These are phyloP conservation scores for Rhodotorula sp. DNA, from an alignment of 1,284 basidiomycete genomes.

Conservation along the genomic window DNA sequence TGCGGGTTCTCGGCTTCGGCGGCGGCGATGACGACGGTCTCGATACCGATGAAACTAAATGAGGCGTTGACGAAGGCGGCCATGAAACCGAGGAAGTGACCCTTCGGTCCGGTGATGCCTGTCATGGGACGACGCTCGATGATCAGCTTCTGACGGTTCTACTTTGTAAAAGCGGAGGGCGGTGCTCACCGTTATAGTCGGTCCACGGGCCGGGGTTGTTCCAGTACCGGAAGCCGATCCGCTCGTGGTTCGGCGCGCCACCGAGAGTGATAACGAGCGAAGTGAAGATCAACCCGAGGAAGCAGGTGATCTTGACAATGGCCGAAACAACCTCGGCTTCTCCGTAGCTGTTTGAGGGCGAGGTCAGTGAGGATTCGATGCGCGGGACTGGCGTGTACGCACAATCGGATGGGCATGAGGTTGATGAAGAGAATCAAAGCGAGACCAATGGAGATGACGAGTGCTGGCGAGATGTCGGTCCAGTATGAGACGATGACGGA, in stretches of 20 bases:
- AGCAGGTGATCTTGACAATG: slow-evolving; percentile 28
- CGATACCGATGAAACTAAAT: slow-evolving; percentile 58
- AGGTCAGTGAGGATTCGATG: background rate
- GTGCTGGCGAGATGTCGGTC: slow-evolving; percentile 46
- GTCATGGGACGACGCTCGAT: background rate
- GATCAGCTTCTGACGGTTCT: no score
- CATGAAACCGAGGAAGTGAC: slow-evolving; percentile 51
- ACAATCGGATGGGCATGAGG: slow-evolving; percentile 25
- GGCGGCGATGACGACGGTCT: slow-evolving; percentile 73
- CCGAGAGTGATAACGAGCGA: slow-evolving; percentile 59
- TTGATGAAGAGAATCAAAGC: slow-evolving; percentile 34
- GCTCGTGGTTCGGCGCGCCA: slow-evolving; percentile 62
- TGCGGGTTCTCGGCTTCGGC: slow-evolving; percentile 51
- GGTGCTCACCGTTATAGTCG: slow-evolving; percentile 18
- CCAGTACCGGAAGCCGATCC: slow-evolving; percentile 70
- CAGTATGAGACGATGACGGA: slow-evolving; percentile 47
- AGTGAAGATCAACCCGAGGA: slow-evolving; percentile 29
- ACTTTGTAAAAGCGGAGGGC: no score
- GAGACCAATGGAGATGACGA: slow-evolving; percentile 28
- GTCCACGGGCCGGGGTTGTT: slow-evolving; percentile 10
- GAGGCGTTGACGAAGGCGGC: slow-evolving; percentile 41
- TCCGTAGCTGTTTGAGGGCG: slow-evolving; percentile 5
- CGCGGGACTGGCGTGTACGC: background rate
- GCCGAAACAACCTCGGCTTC: slow-evolving; percentile 28
- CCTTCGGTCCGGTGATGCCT: slow-evolving; percentile 39